Evolutionary conservation across 345 rosid genomes (phyloP).

Genomic region (Orychophragmus violaceus): DNA sequence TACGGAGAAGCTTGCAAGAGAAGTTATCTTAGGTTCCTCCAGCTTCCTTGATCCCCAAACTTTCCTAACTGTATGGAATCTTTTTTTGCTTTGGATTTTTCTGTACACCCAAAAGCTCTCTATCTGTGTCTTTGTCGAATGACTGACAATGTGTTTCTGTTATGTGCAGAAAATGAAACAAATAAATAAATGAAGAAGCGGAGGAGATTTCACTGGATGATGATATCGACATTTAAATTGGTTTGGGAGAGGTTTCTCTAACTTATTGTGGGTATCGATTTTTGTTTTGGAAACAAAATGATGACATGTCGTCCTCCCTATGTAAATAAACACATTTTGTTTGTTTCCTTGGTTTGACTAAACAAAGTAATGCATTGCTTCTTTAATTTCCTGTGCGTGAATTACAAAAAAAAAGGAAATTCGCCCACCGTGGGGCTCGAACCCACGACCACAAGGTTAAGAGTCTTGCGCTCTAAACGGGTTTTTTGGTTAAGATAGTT

Average conservation of each 20-base stretch:
- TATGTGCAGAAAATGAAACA: slow-evolving; percentile 74
- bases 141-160: neutral
- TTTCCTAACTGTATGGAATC: slow-evolving; percentile 58
- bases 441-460: no score
- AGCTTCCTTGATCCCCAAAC: slow-evolving; percentile 91
- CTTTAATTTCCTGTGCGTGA: neutral
- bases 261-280: neutral
- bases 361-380: neutral
- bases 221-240: slow-evolving; percentile 39
- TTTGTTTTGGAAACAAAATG: slow-evolving; percentile 18
- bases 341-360: no score
- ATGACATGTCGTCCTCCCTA: neutral
- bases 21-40: slow-evolving; percentile 82
- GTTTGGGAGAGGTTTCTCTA: neutral
- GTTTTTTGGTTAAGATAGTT: neutral
- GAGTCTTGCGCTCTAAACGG: no score
- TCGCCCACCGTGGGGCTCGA: neutral
- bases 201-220: slow-evolving; percentile 76
- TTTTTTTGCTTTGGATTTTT: neutral
- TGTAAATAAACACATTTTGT: neutral
- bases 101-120: neutral
- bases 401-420: neutral
- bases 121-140: neutral
- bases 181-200: slow-evolving; percentile 49
- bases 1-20: slow-evolving; percentile 73